These are phyloP conservation scores for Taxawa tesnikishii DNA, from an alignment of 2,329 filamentous ascomycete genomes.

Conservation along the genomic window DNA sequence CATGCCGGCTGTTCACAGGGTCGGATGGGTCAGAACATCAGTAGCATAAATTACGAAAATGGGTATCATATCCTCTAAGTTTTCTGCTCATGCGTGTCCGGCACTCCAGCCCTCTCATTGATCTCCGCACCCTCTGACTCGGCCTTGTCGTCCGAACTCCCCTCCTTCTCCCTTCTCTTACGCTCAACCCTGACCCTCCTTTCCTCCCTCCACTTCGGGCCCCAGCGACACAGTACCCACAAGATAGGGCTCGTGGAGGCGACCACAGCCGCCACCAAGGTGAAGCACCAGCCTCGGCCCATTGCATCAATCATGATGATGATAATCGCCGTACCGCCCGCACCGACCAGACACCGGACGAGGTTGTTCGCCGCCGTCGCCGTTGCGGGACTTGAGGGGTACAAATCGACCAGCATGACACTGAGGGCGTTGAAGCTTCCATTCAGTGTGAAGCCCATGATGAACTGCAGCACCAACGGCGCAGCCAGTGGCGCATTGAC, in stretches of 20 bases:
- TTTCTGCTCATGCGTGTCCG: too few relatives aligned
- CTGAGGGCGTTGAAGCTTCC: constrained; percentile 43
- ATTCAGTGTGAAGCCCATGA: constrained; percentile 44
- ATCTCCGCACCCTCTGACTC: too few relatives aligned
- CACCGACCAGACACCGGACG: constrained; percentile 23
- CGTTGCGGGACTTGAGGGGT: constrained; percentile 25
- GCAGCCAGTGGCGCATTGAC: constrained; percentile 24
- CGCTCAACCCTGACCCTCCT: constrained; percentile 19
- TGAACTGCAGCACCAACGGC: constrained; percentile 34
- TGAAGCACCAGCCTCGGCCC: constrained; percentile 33
- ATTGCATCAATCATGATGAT: constrained; percentile 29
- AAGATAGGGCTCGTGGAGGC: constrained; percentile 26
- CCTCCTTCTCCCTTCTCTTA: constrained; percentile 8
- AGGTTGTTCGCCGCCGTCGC: constrained; percentile 26
- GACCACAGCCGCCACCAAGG: constrained; percentile 30
- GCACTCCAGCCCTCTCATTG: too few relatives aligned
- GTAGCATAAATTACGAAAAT: too few relatives aligned
- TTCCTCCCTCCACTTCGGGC: constrained; percentile 31
- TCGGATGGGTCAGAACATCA: too few relatives aligned
- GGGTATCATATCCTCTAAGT: too few relatives aligned
- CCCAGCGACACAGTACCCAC: constrained; percentile 25
- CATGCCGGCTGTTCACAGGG: too few relatives aligned
- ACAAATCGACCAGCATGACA: constrained; percentile 29
- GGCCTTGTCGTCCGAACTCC: too few relatives aligned
- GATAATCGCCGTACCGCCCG: constrained; percentile 24